A percentile compares a stretch with the other conserved stretches of the same genome.
phyloP scores from a whole-genome alignment of 192 early-diverging fungal genomes.

The Hyaloraphidium curvatum region DNA sequence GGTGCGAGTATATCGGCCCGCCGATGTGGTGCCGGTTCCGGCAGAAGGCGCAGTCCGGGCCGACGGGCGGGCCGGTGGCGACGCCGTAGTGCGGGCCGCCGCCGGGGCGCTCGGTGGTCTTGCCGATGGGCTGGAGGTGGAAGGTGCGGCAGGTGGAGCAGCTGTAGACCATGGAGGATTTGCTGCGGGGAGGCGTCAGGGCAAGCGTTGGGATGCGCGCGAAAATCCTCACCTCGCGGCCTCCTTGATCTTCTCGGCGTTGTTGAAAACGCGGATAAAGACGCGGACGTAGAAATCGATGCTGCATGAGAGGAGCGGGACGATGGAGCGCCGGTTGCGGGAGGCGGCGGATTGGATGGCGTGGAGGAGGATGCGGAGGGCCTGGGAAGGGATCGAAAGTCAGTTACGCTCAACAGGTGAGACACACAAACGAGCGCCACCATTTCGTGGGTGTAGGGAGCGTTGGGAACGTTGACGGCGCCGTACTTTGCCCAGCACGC shows the following conservation, averaged over 20 bases:
- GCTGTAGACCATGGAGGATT: conserved; percentile 61
- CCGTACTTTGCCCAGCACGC: conserved; percentile 85
- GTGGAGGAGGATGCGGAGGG: conserved; percentile 72
- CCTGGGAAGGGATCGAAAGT: conserved; percentile 15
- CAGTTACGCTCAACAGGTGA: neutral
- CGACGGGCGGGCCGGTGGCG: conserved; percentile 35
- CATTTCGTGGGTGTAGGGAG: conserved; percentile 87
- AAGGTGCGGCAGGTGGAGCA: conserved; percentile 69
- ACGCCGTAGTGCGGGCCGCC: conserved; percentile 42
- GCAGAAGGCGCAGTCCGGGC: conserved; percentile 52
- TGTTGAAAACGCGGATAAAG: conserved; percentile 75
- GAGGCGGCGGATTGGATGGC: conserved; percentile 64
- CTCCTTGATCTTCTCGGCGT: conserved; percentile 51
- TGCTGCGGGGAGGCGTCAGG: conserved; percentile 23
- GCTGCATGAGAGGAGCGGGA: conserved; percentile 74
- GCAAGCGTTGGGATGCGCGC: neutral
- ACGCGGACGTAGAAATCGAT: conserved; percentile 97
- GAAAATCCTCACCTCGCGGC: conserved; percentile 32
- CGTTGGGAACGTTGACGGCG: conserved; percentile 62
- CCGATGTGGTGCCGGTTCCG: conserved; percentile 54
- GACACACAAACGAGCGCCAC: conserved; percentile 10
- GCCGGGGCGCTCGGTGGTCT: conserved; percentile 24
- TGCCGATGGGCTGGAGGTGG: conserved; percentile 53
- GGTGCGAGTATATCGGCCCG: conserved; percentile 76
- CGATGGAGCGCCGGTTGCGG: conserved; percentile 65